Evolutionary conservation across 768 basidiomycete genomes (phyloP), one percentile per base, ranked within the genome.

Genomic region (Leccinum uliginosum): DNA sequence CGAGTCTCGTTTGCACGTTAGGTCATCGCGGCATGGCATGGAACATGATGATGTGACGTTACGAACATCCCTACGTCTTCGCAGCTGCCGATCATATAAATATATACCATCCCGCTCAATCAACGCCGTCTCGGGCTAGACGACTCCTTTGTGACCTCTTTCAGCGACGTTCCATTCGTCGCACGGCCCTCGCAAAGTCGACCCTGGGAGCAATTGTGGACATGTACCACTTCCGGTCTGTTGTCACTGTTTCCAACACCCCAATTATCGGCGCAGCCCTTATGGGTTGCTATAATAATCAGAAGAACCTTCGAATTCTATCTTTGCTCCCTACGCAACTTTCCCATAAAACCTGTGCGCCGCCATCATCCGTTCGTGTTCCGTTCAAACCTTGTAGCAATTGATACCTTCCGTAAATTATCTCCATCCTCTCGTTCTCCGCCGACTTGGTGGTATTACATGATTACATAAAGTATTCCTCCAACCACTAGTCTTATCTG

Each of bases 311-410:
- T 51, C 19, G 43, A 17, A 26, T 32, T 51, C 52, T 63, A 21
- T 45, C 38, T 54, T 34, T 34, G 29, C 53, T 62, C 55, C 21
- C 48, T 38, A 15, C 58, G 24, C 24, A 45, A 51, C 27, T 40
- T 67, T 65, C 53, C 51, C 50, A 48, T 14, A 8, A n/a, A n/a
- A 54, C 49, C 54, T 27, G 51, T 53, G 23, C 27, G 59, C 43
- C 54, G 45, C 51, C 47, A 46, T 38, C 58, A 26, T 34, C 48
- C 29, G 14, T 32, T 38, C 14, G 40, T 30, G 14, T 49, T 63
- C 58, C 56, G 29, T 54, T 50, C 55, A 15, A 53, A 55, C 14
- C 32, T 47, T 15, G 17, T 32, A n/a, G n/a, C 27, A 38, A 45
- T n/a, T 34, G 26, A 17, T 14, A 40, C n/a, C 19, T 57, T 51